Evolutionary conservation across 345 rosid species (phyloP), one percentile per base, ranked within the genome.

Genomic region (Lepidium aucheri): DNA sequence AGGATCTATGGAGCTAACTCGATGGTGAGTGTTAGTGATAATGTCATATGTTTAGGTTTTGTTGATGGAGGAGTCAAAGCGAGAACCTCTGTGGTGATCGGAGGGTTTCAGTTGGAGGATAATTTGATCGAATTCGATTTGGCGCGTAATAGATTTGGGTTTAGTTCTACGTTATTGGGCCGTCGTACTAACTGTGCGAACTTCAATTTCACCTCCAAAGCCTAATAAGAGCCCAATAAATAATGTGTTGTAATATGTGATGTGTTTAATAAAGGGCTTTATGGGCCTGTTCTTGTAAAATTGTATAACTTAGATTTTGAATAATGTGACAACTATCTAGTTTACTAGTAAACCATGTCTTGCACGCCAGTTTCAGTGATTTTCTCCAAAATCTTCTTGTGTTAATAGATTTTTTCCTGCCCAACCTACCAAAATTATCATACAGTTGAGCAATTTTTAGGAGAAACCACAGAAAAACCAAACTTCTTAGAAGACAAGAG

Each of bases 1-100:
- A 79, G 84, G 22, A 81, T 89, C 3, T 65, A 62, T 0, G 97
- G 95, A 18, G 78, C 87, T 1, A 90, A 87, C 66, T 90, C 90
- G 2, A 87, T 87, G 88, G 95, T 87, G 38, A 40, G 65, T 9
- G 91, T 83, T 2, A 73, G 62, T 7, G 55, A 63, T 6, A 68
- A 73, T 1, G 88, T 84, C 34, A 30, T 80, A 51, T 90, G 94
- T 53, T 76, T 85, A 8, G 97, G 88, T 12, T 84, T 87, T 12
- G 79, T 90, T 12, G 80, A 90, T 26, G 97, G 97, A 6, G 95
- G 95, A 3, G 73, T 68, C 16, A 72, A 76, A 18, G 84, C 85
- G 1, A 72, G 14, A 68, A 87, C 95, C 10, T 82, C 95, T 2
- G 61, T 90, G 4, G 84, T 87, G 7, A 75, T 90, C 11, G 92